These are phyloP conservation scores for Cairneyella variabilis DNA, from an alignment of 495 filamentous ascomycete species.

Conservation along the genomic window DNA sequence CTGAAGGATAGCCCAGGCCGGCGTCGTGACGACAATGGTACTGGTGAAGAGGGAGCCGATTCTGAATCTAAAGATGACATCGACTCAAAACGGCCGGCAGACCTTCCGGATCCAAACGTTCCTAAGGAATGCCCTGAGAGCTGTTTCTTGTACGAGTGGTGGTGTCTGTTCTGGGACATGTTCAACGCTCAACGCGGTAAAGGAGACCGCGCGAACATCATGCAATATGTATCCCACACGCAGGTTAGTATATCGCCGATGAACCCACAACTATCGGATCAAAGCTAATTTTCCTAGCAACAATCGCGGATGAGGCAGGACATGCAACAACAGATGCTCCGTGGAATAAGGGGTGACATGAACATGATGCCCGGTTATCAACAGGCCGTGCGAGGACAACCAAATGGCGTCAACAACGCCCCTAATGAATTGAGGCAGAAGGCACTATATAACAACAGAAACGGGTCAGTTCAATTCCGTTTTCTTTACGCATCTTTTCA, in stretches of 20 bases:
- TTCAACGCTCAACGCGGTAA: constrained; percentile 69
- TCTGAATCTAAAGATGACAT: constrained; percentile 73
- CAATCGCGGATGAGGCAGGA: constrained; percentile 64
- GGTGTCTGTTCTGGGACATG: constrained; percentile 94
- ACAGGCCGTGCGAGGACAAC: constrained; percentile 25
- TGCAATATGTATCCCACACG: constrained; percentile 72
- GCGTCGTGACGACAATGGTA: constrained; percentile 59
- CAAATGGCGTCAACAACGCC: not conserved
- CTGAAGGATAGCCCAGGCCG: constrained; percentile 54
- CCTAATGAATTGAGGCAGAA: constrained; percentile 59
- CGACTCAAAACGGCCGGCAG: constrained; percentile 67
- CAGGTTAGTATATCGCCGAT: constrained; percentile 73
- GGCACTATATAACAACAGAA: constrained; percentile 74
- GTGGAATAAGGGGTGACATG: constrained; percentile 56
- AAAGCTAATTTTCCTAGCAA: constrained; percentile 39
- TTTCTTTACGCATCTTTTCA: constrained; percentile 8
- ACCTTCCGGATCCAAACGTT: constrained; percentile 72
- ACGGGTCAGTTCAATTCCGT: constrained; percentile 48
- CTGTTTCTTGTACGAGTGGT: constrained; percentile 92
- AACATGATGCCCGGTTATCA: constrained; percentile 37
- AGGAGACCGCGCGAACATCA: constrained; percentile 37
- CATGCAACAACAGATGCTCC: constrained; percentile 65
- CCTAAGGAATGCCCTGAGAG: constrained; percentile 58
- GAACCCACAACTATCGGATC: too few species aligned
- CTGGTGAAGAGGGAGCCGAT: constrained; percentile 80